These are phyloP conservation scores for Cylindrotheca closterium DNA, from an alignment of 108 stramenopile species.

Conservation along the genomic window DNA sequence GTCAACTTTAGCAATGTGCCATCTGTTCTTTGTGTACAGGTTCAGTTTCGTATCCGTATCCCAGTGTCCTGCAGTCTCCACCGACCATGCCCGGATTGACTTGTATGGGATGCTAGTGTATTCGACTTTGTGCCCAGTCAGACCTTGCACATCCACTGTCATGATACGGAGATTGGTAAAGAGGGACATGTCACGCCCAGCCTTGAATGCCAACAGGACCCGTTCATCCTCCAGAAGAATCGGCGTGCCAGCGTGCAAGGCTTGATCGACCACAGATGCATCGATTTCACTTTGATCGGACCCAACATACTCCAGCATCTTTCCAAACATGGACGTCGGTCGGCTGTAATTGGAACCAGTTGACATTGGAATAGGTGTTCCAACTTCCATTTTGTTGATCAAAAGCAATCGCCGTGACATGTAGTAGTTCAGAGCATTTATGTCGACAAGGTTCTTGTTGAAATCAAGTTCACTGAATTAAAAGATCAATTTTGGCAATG, in stretches of 20 bases:
- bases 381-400: slow-evolving; percentile 13
- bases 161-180: slow-evolving; percentile 44
- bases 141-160: slow-evolving; percentile 43
- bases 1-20: slow-evolving; percentile 31
- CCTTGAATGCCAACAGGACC: slow-evolving; percentile 65
- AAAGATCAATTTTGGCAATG: not conserved
- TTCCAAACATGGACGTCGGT: slow-evolving; percentile 28
- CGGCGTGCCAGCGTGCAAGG: slow-evolving; percentile 40
- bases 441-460: slow-evolving; percentile 67
- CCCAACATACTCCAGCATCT: slow-evolving; percentile 52
- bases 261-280: slow-evolving; percentile 32
- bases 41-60: slow-evolving; percentile 60
- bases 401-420: slow-evolving; percentile 49
- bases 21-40: slow-evolving; percentile 36
- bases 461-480: slow-evolving; percentile 62
- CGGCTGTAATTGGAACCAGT: not conserved
- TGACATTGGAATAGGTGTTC: slow-evolving; percentile 8
- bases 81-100: slow-evolving; percentile 48
- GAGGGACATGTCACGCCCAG: slow-evolving; percentile 58
- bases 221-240: slow-evolving; percentile 63
- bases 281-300: slow-evolving; percentile 59
- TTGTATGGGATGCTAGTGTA: slow-evolving; percentile 56
- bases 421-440: slow-evolving; percentile 54
- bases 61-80: slow-evolving; percentile 67
- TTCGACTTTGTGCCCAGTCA: slow-evolving; percentile 57